phyloP scores from a whole-genome alignment of 1,284 basidiomycete species.

The Microbotryomycetes sp. region DNA sequence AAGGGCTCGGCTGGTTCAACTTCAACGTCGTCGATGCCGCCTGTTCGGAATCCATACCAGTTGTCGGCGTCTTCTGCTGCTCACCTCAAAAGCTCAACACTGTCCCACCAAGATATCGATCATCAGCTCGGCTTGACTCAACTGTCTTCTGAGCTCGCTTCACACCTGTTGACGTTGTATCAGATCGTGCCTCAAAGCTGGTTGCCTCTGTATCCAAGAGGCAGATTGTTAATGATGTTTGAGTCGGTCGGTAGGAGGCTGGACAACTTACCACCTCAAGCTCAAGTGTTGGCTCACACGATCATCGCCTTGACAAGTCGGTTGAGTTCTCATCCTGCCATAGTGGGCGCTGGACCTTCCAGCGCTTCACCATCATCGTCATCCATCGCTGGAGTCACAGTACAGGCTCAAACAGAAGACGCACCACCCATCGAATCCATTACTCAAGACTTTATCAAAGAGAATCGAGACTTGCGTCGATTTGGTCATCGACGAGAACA shows the following conservation, averaged over 20 bases:
- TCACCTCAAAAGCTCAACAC: constrained; percentile 20
- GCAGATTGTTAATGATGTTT: constrained; percentile 10
- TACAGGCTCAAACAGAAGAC: no score
- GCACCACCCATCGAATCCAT: constrained; percentile 15
- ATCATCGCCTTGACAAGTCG: constrained; percentile 30
- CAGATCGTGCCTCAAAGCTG: constrained; percentile 23
- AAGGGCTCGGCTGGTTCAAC: not conserved
- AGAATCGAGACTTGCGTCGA: constrained; percentile 14
- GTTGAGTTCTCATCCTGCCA: constrained; percentile 23
- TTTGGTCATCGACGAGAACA: constrained; percentile 19
- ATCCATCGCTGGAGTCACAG: constrained; percentile 6
- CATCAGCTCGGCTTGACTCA: no score
- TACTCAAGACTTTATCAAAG: constrained; percentile 13
- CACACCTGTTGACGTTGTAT: constrained; percentile 8
- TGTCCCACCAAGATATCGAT: not conserved
- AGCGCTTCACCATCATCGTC: constrained; percentile 10
- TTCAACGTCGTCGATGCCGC: not conserved
- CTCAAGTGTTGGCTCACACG: constrained; percentile 25
- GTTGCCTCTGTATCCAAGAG: constrained; percentile 22
- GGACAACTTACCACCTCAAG: constrained; percentile 15
- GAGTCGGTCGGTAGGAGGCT: constrained; percentile 20
- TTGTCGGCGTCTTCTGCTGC: constrained; percentile 13
- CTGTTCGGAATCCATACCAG: no score
- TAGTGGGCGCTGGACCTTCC: constrained; percentile 9
- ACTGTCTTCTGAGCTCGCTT: not conserved